Percentiles rank a stretch among this genome's conserved stretches.
phyloP scores from a whole-genome alignment of 345 rosid genomes.

The Ailanthus altissimus region DNA sequence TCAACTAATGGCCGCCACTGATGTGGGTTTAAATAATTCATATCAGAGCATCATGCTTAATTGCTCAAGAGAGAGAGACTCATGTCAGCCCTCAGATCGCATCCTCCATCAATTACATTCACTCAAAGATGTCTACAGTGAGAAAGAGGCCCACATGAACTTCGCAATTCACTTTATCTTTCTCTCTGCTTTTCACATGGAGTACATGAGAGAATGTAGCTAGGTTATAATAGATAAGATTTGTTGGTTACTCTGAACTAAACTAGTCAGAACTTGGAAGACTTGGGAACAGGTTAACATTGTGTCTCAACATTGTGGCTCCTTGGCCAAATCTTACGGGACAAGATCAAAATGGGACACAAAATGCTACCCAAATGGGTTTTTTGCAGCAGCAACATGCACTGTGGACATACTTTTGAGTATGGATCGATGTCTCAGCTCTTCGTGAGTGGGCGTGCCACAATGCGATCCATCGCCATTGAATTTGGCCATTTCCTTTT shows the following conservation, averaged over 20 bases:
- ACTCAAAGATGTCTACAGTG: no score
- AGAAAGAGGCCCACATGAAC: background rate
- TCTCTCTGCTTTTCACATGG: background rate
- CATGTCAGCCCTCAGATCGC: slow-evolving; percentile 13
- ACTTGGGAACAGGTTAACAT: background rate
- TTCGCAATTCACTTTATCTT: background rate
- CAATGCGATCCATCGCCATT: background rate
- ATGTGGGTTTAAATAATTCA: slow-evolving; percentile 5
- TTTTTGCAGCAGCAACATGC: background rate
- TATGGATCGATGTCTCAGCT: background rate
- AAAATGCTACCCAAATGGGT: background rate
- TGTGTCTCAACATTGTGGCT: background rate
- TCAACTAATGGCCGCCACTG: slow-evolving; percentile 12
- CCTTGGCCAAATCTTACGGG: background rate
- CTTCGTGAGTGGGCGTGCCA: background rate
- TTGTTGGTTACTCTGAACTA: slow-evolving; percentile 16
- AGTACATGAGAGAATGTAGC: background rate
- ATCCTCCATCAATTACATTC: background rate
- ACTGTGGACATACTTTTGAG: background rate
- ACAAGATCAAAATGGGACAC: background rate
- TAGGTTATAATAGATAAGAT: background rate
- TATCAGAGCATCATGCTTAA: background rate
- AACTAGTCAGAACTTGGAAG: background rate
- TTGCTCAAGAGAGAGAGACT: background rate
- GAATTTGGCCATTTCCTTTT: background rate